Conservation (phyloP, 768 basidiomycete species). For the Pulveroboletus sp. region DNA sequence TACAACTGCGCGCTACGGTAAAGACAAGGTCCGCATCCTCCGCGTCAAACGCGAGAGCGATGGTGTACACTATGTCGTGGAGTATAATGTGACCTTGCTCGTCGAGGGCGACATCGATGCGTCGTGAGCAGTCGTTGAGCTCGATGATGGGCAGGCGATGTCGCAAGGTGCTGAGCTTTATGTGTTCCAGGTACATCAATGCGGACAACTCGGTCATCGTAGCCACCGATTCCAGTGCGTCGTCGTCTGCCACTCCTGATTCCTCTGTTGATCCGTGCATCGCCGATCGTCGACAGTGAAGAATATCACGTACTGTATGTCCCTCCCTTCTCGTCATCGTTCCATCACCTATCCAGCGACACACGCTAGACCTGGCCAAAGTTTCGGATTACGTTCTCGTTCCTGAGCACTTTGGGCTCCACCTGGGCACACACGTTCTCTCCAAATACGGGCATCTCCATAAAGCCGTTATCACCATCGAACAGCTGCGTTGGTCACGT, state of each 20-base stretch:
- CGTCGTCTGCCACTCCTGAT: not conserved
- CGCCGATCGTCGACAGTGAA: conserved; percentile 41
- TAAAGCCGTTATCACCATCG: conserved; percentile 65
- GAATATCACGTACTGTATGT: conserved; percentile 60
- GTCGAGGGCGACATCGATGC: conserved; percentile 80
- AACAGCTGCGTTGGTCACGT: conserved; percentile 81
- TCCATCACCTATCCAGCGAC: not conserved
- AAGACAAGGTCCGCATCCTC: conserved; percentile 83
- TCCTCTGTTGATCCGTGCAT: not conserved
- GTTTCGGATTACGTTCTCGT: conserved; percentile 80
- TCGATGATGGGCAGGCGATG: not conserved
- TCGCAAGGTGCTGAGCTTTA: not conserved
- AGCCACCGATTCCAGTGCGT: conserved; percentile 86
- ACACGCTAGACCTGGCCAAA: conserved; percentile 69
- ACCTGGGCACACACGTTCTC: conserved; percentile 79
- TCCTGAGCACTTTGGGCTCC: conserved; percentile 82
- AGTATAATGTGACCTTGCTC: conserved; percentile 77
- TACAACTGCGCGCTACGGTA: conserved; percentile 69
- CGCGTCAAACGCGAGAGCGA: conserved; percentile 68
- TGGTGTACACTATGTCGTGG: conserved; percentile 66
- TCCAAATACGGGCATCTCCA: conserved; percentile 73
- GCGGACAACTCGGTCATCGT: conserved; percentile 88
- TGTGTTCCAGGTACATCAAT: conserved; percentile 62
- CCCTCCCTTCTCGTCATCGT: not conserved
- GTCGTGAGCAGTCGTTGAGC: conserved; percentile 42